Percentiles rank a stretch among this genome's conserved stretches.
Evolutionary conservation across 805 yeast species (phyloP).

Genomic region (Pichia sporocuriosa): DNA sequence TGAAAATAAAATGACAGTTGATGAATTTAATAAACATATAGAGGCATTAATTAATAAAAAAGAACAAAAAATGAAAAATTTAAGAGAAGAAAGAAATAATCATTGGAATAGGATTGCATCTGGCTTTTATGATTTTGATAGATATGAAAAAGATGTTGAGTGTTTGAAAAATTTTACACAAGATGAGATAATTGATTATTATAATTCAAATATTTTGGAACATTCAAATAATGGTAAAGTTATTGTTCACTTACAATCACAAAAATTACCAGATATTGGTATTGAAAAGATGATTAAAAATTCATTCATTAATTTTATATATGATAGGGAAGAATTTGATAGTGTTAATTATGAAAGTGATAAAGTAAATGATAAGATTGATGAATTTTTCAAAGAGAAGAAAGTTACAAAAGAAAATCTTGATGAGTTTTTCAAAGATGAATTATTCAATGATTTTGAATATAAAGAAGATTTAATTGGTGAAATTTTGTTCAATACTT

Average conservation of each 20-base stretch:
- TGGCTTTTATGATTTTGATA: slow-evolving; percentile 74
- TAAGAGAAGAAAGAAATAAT: slow-evolving; percentile 65
- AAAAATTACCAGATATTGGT: slow-evolving; percentile 23
- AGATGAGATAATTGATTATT: slow-evolving; percentile 50
- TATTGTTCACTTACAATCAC: slow-evolving; percentile 61
- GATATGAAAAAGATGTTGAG: slow-evolving; percentile 50
- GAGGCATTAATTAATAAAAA: slow-evolving; percentile 61
- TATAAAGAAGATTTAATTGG: slow-evolving; percentile 16
- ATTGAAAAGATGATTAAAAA: slow-evolving; percentile 21
- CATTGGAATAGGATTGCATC: slow-evolving; percentile 62
- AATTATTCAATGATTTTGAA: slow-evolving; percentile 17
- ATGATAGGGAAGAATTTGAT: slow-evolving; percentile 23
- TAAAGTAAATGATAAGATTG: slow-evolving; percentile 13
- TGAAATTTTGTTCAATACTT: slow-evolving; percentile 14
- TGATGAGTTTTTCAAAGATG: slow-evolving; percentile 12
- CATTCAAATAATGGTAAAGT: slow-evolving; percentile 32
- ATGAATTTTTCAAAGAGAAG: slow-evolving; percentile 8
- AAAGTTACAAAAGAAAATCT: slow-evolving; percentile 9
- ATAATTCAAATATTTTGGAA: slow-evolving; percentile 34
- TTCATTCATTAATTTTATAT: slow-evolving; percentile 26
- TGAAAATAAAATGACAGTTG: slow-evolving; percentile 42
- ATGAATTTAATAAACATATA: slow-evolving; percentile 63
- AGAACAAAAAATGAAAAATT: slow-evolving; percentile 65
- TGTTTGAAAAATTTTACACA: slow-evolving; percentile 44
- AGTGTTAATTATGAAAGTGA: slow-evolving; percentile 22